phyloP scores from a whole-genome alignment of 495 filamentous ascomycete genomes.

The Aspergillus hancockii region DNA sequence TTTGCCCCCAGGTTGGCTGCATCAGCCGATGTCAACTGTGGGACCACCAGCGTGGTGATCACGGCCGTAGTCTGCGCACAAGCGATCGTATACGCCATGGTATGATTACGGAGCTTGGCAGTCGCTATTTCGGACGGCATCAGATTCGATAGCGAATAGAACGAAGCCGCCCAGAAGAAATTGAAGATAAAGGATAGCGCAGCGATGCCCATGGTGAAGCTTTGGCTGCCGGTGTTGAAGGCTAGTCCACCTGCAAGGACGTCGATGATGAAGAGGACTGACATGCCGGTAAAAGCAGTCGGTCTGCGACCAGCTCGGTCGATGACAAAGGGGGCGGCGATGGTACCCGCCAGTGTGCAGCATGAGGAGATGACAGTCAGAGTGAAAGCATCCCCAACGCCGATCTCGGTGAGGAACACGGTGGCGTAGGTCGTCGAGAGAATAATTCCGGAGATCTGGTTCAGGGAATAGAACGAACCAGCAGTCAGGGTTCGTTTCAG shows the following conservation, averaged over 20 bases:
- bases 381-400: constrained; percentile 20
- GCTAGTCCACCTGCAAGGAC: constrained; percentile 30
- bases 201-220: constrained; percentile 26
- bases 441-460: constrained; percentile 41
- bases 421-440: constrained; percentile 42
- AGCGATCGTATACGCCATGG: constrained; percentile 43
- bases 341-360: constrained; percentile 40
- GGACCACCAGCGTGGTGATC: constrained; percentile 40
- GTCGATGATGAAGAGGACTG: constrained; percentile 30
- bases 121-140: constrained; percentile 46
- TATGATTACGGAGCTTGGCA: constrained; percentile 41
- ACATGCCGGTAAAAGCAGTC: constrained; percentile 38
- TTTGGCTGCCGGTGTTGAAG: constrained; percentile 18
- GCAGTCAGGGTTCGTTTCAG: constrained; percentile 37
- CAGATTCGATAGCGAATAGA: constrained; percentile 34
- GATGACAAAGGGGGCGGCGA: constrained; percentile 38
- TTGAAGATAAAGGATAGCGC: constrained; percentile 37
- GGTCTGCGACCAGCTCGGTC: constrained; percentile 38
- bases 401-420: constrained; percentile 37
- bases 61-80: constrained; percentile 40
- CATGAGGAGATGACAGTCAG: constrained; percentile 38
- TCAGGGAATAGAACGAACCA: constrained; percentile 41
- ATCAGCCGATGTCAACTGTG: constrained; percentile 38
- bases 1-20: constrained; percentile 41
- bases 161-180: constrained; percentile 42